Percentiles rank a stretch among this genome's conserved stretches.
Conservation (phyloP, 306 rosid genomes). For the Glycine soja region DNA sequence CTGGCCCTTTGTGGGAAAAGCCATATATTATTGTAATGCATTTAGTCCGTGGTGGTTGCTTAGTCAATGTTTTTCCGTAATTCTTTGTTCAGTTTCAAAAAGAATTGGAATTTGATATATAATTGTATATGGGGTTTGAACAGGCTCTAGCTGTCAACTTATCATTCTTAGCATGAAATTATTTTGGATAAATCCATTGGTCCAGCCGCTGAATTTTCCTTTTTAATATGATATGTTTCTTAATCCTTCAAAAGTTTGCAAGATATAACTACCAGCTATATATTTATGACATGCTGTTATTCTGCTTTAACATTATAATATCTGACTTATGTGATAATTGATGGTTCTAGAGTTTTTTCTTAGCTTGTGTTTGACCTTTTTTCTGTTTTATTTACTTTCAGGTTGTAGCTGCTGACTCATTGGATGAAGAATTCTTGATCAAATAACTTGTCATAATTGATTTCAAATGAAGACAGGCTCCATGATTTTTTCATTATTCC, state of each 20-base stretch:
- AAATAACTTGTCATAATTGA: slow-evolving; percentile 39
- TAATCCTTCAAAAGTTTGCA: slow-evolving; percentile 14
- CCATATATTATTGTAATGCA: slow-evolving; percentile 10
- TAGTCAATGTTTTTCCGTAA: slow-evolving; percentile 14
- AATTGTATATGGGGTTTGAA: not conserved
- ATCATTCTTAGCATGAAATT: not conserved
- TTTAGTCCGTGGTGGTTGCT: slow-evolving; percentile 23
- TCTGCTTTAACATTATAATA: slow-evolving; percentile 13
- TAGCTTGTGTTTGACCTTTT: not conserved
- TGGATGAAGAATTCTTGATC: slow-evolving; percentile 45
- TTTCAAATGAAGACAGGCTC: slow-evolving; percentile 70
- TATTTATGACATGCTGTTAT: slow-evolving; percentile 23
- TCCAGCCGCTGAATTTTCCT: not conserved
- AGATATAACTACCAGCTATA: not conserved
- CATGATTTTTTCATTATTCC: slow-evolving; percentile 70
- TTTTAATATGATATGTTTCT: slow-evolving; percentile 1
- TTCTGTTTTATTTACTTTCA: slow-evolving; percentile 48
- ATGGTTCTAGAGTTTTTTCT: not conserved
- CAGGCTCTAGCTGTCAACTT: slow-evolving; percentile 1
- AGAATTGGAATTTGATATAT: not conserved
- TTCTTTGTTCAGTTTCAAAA: slow-evolving; percentile 30
- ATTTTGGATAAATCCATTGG: slow-evolving; percentile 20
- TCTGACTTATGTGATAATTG: slow-evolving; percentile 28
- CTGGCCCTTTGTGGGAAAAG: slow-evolving; percentile 19
- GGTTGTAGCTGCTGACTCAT: slow-evolving; percentile 54